Conservation (phyloP, 768 basidiomycete species). For the Cyclocybe aegerita region DNA sequence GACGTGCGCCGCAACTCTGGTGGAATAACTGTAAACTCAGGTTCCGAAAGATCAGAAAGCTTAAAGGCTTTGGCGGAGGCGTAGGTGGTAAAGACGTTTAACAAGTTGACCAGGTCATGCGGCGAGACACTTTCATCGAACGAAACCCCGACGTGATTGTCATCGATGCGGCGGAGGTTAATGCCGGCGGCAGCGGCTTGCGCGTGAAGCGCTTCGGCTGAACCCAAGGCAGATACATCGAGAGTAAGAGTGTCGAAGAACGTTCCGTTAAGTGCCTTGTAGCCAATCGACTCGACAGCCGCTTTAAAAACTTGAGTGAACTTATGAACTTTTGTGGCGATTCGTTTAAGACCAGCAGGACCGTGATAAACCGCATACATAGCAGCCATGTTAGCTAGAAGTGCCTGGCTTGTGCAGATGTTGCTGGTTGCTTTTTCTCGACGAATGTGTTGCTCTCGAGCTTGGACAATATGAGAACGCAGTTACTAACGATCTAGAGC, state of each 20-base stretch:
- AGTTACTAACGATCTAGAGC: not conserved
- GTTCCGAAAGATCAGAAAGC: conserved; percentile 46
- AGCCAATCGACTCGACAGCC: conserved; percentile 71
- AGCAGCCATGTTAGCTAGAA: conserved; percentile 98
- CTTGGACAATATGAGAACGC: conserved; percentile 35
- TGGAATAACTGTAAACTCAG: conserved; percentile 51
- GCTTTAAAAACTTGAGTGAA: conserved; percentile 77
- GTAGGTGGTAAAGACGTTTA: conserved; percentile 79
- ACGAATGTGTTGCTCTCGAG: conserved; percentile 95
- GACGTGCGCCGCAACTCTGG: conserved; percentile 57
- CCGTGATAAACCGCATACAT: conserved; percentile 99
- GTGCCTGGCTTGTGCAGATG: conserved; percentile 96
- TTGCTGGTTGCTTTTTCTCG: conserved; percentile 98
- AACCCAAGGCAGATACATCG: conserved; percentile 61
- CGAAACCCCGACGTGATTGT: conserved; percentile 78
- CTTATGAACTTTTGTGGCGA: conserved; percentile 89
- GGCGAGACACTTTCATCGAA: conserved; percentile 88
- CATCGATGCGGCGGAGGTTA: conserved; percentile 82
- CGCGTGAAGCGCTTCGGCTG: conserved; percentile 64
- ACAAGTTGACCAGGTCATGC: conserved; percentile 69
- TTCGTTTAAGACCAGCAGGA: conserved; percentile 77
- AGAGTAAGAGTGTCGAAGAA: conserved; percentile 95
- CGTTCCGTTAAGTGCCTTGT: conserved; percentile 60
- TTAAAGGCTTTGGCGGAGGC: conserved; percentile 49
- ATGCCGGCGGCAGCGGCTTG: conserved; percentile 64